Evolutionary conservation across 352 stramenopile genomes (phyloP).

Genomic region (Globisporangium polare): DNA sequence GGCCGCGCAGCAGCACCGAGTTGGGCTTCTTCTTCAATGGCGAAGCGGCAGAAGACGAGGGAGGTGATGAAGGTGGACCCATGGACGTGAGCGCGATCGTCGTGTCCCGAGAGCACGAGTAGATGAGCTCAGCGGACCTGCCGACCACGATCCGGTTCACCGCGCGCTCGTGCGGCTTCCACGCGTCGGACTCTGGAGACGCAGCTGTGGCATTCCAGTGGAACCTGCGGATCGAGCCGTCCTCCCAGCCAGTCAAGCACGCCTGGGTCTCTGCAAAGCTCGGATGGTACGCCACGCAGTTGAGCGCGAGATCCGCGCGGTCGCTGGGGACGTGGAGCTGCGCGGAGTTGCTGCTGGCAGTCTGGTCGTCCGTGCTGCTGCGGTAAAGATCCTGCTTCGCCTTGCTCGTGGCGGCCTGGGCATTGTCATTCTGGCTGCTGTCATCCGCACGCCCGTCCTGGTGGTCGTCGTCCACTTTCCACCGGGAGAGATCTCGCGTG

Average conservation of each 20-base stretch:
- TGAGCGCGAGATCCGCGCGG: slow-evolving; percentile 34
- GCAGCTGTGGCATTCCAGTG: slow-evolving; percentile 26
- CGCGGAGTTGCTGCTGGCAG: background rate
- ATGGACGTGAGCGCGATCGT: slow-evolving; percentile 50
- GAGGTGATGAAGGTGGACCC: background rate
- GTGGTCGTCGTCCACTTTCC: slow-evolving; percentile 32
- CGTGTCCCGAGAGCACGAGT: slow-evolving; percentile 75
- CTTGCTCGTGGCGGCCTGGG: background rate
- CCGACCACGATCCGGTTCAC: slow-evolving; percentile 64
- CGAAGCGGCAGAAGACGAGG: slow-evolving; percentile 1
- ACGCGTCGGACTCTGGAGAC: slow-evolving; percentile 19
- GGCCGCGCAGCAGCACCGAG: slow-evolving; percentile 30
- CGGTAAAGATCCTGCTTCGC: background rate
- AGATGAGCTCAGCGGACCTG: slow-evolving; percentile 37
- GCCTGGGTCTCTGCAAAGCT: slow-evolving; percentile 15
- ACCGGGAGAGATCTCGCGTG: slow-evolving; percentile 31
- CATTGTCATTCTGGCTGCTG: background rate
- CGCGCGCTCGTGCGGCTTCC: slow-evolving; percentile 44
- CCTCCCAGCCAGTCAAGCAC: slow-evolving; percentile 69
- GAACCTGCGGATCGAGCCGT: slow-evolving; percentile 50
- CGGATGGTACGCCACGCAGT: slow-evolving; percentile 39
- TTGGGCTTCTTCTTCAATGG: slow-evolving; percentile 17
- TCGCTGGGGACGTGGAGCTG: background rate
- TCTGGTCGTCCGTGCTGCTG: slow-evolving; percentile 1
- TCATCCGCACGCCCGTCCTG: background rate